phyloP scores from a whole-genome alignment of 2,329 filamentous ascomycete genomes.

The Fusarium ambrosium region DNA sequence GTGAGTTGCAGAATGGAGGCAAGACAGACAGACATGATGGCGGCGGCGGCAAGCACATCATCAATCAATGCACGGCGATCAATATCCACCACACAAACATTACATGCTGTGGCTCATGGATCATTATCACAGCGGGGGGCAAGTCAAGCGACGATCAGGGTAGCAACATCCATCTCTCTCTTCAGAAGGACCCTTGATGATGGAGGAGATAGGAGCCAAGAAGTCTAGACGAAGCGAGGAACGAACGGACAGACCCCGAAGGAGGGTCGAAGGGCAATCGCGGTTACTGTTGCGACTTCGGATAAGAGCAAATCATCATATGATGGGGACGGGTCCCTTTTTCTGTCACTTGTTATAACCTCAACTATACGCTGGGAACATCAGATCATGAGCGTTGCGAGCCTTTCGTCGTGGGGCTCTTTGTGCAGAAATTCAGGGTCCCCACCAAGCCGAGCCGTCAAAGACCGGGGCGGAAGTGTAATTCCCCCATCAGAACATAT shows the following conservation, averaged over 20 bases:
- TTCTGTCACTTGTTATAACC: slow-evolving; percentile 23
- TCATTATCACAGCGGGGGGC: background rate
- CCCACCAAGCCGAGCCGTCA: background rate
- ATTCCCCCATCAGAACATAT: background rate
- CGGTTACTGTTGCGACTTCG: background rate
- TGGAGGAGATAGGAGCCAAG: background rate
- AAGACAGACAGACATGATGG: background rate
- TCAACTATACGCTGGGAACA: slow-evolving; percentile 7
- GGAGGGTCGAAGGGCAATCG: slow-evolving; percentile 1
- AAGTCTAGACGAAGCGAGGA: background rate
- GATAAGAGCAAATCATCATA: slow-evolving; percentile 9
- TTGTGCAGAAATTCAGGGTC: slow-evolving; percentile 8
- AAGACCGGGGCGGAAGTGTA: background rate
- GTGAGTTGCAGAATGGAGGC: background rate
- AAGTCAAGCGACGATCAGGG: background rate
- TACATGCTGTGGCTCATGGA: background rate
- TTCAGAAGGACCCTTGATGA: background rate
- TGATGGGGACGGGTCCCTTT: slow-evolving; percentile 3
- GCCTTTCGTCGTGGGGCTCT: slow-evolving; percentile 21
- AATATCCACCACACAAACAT: slow-evolving; percentile 4
- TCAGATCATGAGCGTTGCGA: slow-evolving; percentile 33
- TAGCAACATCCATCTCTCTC: background rate
- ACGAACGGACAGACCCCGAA: slow-evolving; percentile 22
- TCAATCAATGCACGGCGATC: slow-evolving; percentile 2
- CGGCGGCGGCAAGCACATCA: background rate